Conservation (phyloP, 345 rosid species). For the Sisymbrium altissimum region DNA sequence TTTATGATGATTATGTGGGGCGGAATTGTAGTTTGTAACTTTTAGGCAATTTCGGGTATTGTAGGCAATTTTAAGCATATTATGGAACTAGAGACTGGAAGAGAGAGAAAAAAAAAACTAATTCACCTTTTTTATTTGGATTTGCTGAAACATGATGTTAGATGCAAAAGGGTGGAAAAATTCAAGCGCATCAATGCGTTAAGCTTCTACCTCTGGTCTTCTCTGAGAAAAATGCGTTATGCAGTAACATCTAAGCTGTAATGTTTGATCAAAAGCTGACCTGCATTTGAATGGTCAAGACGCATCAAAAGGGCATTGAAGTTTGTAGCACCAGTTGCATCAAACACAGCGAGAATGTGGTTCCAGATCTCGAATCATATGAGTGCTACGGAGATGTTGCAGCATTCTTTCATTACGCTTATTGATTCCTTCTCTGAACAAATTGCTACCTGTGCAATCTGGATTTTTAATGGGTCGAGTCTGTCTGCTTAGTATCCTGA, state of each 20-base stretch:
- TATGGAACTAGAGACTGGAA: background rate
- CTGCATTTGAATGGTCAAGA: background rate
- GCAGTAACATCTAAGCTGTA: background rate
- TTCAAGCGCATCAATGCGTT: background rate
- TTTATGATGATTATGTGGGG: background rate
- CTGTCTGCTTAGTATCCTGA: slow-evolving; percentile 33
- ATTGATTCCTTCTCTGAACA: slow-evolving; percentile 68
- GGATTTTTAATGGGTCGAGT: slow-evolving; percentile 22
- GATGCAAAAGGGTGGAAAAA: background rate
- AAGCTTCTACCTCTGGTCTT: background rate
- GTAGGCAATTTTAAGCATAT: background rate
- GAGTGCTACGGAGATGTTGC: slow-evolving; percentile 31
- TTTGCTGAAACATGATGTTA: background rate
- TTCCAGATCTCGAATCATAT: background rate
- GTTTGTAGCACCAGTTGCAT: background rate
- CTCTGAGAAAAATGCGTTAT: background rate
- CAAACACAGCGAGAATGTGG: slow-evolving; percentile 4
- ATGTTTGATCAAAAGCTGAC: background rate
- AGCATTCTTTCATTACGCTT: slow-evolving; percentile 51
- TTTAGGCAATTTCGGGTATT: background rate
- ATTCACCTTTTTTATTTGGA: background rate
- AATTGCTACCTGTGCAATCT: slow-evolving; percentile 40
- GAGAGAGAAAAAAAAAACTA: background rate
- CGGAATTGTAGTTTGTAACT: background rate
- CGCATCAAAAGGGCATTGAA: background rate